Evolutionary conservation across 768 basidiomycete species (phyloP), one percentile per base, ranked within the genome.

Genomic region (Phanerochaete carnosa): DNA sequence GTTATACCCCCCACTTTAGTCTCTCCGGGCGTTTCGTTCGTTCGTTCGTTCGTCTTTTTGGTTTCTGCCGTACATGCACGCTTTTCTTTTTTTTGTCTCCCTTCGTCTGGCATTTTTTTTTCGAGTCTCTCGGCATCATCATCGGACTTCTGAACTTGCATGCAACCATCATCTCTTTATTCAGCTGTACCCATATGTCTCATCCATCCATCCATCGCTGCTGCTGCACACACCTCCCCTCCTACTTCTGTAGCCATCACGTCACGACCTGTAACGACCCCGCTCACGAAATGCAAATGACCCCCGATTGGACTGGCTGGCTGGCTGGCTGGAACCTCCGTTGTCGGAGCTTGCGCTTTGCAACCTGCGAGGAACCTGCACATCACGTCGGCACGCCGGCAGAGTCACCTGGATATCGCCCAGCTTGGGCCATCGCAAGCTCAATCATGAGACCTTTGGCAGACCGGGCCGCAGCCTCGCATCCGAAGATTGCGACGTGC

Each of bases 241-340:
- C 22, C 33, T 19, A 15, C 55, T 37, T 51, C 35, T 55, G 58
- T 59, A 59, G 58, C 58, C 39, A 55, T 55, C 35, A n/a, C 35
- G 28, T 43, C 45, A 61, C 60, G 60, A 61, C 60, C 45, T 56
- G 60, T 61, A 61, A 61, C 60, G 60, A 55, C 46, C 3, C 54
- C 54, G 23, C 11, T 19, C 26, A 55, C 33, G 54, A 55, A 55
- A 4, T 19, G 39, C 33, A 35, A 35, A 35, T 35, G 16, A 43
- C n/a, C n/a, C n/a, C n/a, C n/a, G n/a, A n/a, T n/a, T n/a, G n/a
- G n/a, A n/a, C n/a, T 43, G 11, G 19, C 39, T 9, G 5, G 16
- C 39, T 43, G 33, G 15, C 23, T 25, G 26, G 43, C n/a, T 28
- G 23, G 23, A 39, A 35, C 25, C 54, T 37, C 23, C 39, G 22